Percentiles rank a stretch among this genome's conserved stretches.
Evolutionary conservation across 345 rosid genomes (phyloP).

Genomic region (Pseudoturritis turrita): DNA sequence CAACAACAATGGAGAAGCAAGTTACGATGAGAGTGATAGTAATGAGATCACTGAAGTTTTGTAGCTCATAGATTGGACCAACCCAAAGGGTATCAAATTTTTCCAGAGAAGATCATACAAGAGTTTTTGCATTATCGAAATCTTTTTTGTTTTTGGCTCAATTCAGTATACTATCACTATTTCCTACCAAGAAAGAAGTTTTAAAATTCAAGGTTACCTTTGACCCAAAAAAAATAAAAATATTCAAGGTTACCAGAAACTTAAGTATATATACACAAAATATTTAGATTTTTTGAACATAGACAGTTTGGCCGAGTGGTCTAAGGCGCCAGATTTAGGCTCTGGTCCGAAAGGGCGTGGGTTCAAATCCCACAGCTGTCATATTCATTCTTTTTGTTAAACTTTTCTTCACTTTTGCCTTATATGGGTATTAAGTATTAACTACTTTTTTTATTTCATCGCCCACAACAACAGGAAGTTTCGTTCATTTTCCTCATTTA

Average conservation of each 20-base stretch:
- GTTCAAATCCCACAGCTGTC: constrained; percentile 99
- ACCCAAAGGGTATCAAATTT: background rate
- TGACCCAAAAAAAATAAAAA: too few species aligned
- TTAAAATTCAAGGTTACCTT: too few species aligned
- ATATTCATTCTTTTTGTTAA: background rate
- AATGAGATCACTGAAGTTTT: constrained; percentile 7
- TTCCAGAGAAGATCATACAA: background rate
- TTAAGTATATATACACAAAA: too few species aligned
- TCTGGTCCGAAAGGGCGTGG: constrained; percentile 99
- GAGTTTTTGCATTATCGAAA: background rate
- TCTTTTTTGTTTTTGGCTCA: too few species aligned
- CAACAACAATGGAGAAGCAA: constrained; percentile 2
- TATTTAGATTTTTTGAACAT: background rate
- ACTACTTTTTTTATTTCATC: background rate
- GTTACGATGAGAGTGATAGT: background rate
- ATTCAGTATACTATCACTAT: too few species aligned
- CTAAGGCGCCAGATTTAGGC: constrained; percentile 99
- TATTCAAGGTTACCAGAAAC: too few species aligned
- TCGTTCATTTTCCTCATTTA: background rate
- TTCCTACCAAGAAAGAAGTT: too few species aligned
- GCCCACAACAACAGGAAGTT: background rate
- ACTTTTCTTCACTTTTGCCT: background rate
- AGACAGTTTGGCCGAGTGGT: constrained; percentile 99
- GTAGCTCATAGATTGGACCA: background rate
- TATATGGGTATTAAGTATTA: too few species aligned